Percentiles rank a stretch among this genome's conserved stretches.
phyloP scores from a whole-genome alignment of 768 basidiomycete genomes.

The Lanmaoa pseudosensibilis region DNA sequence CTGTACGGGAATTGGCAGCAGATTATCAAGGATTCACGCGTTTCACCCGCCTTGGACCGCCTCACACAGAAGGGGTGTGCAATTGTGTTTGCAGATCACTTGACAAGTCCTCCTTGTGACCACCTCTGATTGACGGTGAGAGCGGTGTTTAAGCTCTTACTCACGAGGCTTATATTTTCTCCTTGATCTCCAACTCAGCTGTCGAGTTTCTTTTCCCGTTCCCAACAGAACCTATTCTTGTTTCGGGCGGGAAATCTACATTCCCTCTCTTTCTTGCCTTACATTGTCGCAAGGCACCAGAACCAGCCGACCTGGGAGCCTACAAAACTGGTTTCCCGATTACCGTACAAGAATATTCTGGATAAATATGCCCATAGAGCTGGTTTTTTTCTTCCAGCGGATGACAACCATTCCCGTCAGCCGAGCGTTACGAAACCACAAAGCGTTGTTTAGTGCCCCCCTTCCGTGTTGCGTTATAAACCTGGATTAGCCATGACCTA shows the following conservation, averaged over 20 bases:
- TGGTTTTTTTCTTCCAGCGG: not conserved
- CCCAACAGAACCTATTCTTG: not conserved
- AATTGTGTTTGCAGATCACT: conserved; percentile 23
- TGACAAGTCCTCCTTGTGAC: conserved; percentile 14
- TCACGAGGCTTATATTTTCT: not conserved
- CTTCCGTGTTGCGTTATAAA: not conserved
- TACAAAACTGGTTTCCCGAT: not conserved
- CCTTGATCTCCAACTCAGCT: not conserved
- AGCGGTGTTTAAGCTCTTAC: not conserved
- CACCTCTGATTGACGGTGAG: conserved; percentile 19
- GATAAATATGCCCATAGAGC: not conserved
- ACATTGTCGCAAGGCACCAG: not conserved
- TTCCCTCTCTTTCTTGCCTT: not conserved
- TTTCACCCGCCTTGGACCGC: conserved; percentile 31
- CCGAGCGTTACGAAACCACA: not conserved
- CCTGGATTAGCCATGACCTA: not conserved
- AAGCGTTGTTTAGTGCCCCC: not conserved
- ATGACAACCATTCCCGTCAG: not conserved
- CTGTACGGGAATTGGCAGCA: conserved; percentile 57
- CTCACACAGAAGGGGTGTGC: conserved; percentile 36
- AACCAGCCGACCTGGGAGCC: not conserved
- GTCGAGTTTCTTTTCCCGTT: not conserved
- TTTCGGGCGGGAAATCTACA: not conserved
- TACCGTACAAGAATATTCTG: not conserved
- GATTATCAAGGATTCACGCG: conserved; percentile 39